A percentile compares a stretch with the other conserved stretches of the same genome.
These are phyloP conservation scores for Aegilops speltoides DNA, from an alignment of 176 grass and related monocot species.

Conservation along the genomic window DNA sequence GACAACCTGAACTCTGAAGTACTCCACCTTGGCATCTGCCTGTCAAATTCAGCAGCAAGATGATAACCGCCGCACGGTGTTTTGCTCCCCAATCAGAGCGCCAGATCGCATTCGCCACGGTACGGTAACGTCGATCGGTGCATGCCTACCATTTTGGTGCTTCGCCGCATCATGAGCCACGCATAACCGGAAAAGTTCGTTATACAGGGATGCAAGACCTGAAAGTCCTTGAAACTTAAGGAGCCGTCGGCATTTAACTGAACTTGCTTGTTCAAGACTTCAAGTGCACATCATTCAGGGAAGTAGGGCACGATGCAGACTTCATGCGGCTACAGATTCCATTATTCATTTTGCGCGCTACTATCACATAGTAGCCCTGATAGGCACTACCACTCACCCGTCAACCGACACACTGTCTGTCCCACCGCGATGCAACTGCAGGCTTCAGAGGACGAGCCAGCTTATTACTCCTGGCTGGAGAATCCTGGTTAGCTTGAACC, in stretches of 20 bases:
- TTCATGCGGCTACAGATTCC: neutral
- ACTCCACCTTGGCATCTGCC: neutral
- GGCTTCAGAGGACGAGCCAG: neutral
- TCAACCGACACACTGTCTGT: neutral
- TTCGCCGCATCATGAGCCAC: neutral
- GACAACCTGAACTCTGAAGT: neutral
- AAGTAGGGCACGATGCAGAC: neutral
- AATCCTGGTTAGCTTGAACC: constrained; percentile 21
- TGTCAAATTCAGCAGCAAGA: neutral
- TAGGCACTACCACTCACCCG: neutral
- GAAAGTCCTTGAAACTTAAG: neutral
- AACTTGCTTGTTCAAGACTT: constrained; percentile 32
- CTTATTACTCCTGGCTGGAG: neutral
- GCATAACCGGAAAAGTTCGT: neutral
- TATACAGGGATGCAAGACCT: neutral
- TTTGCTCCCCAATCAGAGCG: neutral
- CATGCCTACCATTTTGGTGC: neutral
- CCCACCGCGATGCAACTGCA: neutral
- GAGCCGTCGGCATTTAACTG: constrained; percentile 8
- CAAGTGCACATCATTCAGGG: neutral
- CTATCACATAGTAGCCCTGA: neutral
- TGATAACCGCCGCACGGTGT: neutral
- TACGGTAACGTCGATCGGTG: neutral
- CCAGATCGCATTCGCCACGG: neutral
- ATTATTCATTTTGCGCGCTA: neutral